Evolutionary conservation across 495 filamentous ascomycete species (phyloP).

Genomic region (Tetracladium marchalianum): DNA sequence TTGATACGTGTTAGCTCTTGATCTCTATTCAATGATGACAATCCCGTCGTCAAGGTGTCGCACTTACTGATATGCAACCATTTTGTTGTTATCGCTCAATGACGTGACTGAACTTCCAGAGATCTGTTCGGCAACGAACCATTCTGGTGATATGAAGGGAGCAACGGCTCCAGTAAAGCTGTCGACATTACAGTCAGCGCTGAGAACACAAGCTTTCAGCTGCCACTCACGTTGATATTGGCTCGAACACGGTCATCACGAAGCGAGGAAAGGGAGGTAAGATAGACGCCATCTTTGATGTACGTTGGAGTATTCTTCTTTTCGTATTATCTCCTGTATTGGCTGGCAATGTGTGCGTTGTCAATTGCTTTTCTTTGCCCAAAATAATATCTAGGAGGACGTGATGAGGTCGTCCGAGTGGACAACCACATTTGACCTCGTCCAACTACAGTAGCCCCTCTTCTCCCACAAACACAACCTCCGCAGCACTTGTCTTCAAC

Average conservation of each 20-base stretch:
- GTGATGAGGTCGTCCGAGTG: not conserved
- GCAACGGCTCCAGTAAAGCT: constrained; percentile 46
- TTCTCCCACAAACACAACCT: too few relatives aligned
- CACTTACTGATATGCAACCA: constrained; percentile 26
- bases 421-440: too few relatives aligned
- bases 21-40: not conserved
- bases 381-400: not conserved
- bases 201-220: not conserved
- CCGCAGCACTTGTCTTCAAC: too few relatives aligned
- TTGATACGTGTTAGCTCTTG: constrained; percentile 25
- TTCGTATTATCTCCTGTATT: too few relatives aligned
- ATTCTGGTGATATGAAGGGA: constrained; percentile 43
- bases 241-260: constrained; percentile 55
- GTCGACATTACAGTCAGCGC: not conserved
- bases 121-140: constrained; percentile 53
- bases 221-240: constrained; percentile 50
- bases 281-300: constrained; percentile 35
- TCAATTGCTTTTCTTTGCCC: too few relatives aligned
- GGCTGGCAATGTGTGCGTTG: too few relatives aligned
- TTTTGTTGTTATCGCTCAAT: constrained; percentile 21
- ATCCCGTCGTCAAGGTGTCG: too few relatives aligned
- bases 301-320: not conserved
- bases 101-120: constrained; percentile 22
- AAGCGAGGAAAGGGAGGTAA: constrained; percentile 41
- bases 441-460: too few relatives aligned